Conservation (phyloP, 2,329 filamentous ascomycete genomes). For the Exophiala xenobiotica region DNA sequence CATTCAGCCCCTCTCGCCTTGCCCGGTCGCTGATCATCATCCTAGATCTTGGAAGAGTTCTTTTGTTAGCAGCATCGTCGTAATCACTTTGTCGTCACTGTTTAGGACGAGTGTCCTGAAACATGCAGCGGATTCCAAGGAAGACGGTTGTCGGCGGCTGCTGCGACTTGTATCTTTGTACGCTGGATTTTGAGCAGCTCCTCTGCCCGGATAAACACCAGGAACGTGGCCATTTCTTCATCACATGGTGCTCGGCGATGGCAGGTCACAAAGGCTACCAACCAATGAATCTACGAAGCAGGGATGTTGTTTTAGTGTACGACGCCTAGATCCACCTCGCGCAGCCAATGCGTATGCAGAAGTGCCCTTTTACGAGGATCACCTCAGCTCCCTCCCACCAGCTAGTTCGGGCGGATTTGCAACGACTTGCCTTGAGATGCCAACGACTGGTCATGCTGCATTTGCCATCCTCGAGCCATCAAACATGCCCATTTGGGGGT, state of each 20-base stretch:
- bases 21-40: constrained; percentile 5
- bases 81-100: constrained; percentile 10
- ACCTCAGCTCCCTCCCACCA: constrained; percentile 24
- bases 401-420: constrained; percentile 27
- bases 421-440: constrained; percentile 11
- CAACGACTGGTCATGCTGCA: constrained; percentile 28
- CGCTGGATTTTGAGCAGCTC: neutral
- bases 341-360: constrained; percentile 25
- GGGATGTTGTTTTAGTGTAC: constrained; percentile 23
- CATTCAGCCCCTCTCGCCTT: constrained; percentile 10
- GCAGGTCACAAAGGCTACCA: neutral
- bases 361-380: constrained; percentile 25
- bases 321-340: constrained; percentile 10
- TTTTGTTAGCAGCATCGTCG: neutral
- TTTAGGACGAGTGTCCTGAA: constrained; percentile 16
- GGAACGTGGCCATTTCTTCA: neutral
- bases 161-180: constrained; percentile 19
- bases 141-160: constrained; percentile 21
- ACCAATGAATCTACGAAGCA: constrained; percentile 25
- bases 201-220: neutral
- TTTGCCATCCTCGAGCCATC: constrained; percentile 22
- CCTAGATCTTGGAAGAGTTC: constrained; percentile 1
- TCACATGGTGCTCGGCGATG: constrained; percentile 25
- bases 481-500: constrained; percentile 10
- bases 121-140: constrained; percentile 18